Evolutionary conservation across 768 basidiomycete species (phyloP).

Genomic region (Pulveroboletus sp.): DNA sequence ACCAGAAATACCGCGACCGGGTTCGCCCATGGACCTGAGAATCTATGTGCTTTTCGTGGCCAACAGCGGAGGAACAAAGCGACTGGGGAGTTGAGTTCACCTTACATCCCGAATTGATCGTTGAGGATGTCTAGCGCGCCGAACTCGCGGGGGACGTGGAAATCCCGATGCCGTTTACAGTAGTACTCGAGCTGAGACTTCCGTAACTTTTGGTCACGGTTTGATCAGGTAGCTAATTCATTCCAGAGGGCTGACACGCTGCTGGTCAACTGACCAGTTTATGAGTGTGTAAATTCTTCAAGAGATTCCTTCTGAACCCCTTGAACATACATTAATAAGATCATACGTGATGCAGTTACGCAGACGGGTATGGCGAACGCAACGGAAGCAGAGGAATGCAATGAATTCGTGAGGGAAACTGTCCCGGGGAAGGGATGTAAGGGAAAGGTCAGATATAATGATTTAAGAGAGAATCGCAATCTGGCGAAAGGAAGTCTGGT

Average conservation of each 20-base stretch:
- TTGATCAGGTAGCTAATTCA: no score
- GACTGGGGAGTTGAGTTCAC: no score
- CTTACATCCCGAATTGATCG: no score
- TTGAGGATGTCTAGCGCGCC: background rate
- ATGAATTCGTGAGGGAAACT: constrained; percentile 6
- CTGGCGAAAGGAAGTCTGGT: constrained; percentile 7
- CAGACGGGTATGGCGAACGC: constrained; percentile 27
- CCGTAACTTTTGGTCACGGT: no score
- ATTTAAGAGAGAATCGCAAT: constrained; percentile 5
- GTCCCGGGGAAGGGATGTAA: constrained; percentile 9
- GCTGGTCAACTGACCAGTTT: background rate
- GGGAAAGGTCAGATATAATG: constrained; percentile 10
- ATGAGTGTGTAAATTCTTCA: constrained; percentile 10
- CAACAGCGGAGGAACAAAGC: no score
- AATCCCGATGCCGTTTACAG: no score
- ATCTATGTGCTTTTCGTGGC: no score
- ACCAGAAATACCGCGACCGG: no score
- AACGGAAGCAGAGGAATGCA: constrained; percentile 13
- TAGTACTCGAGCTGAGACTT: no score
- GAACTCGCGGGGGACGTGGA: no score
- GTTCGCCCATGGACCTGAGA: background rate
- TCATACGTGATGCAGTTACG: constrained; percentile 28
- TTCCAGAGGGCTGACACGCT: background rate
- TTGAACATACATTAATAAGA: constrained; percentile 30
- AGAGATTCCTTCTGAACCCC: constrained; percentile 7